These are phyloP conservation scores for Suillus hirtellus DNA, from an alignment of 768 basidiomycete genomes.

Conservation along the genomic window DNA sequence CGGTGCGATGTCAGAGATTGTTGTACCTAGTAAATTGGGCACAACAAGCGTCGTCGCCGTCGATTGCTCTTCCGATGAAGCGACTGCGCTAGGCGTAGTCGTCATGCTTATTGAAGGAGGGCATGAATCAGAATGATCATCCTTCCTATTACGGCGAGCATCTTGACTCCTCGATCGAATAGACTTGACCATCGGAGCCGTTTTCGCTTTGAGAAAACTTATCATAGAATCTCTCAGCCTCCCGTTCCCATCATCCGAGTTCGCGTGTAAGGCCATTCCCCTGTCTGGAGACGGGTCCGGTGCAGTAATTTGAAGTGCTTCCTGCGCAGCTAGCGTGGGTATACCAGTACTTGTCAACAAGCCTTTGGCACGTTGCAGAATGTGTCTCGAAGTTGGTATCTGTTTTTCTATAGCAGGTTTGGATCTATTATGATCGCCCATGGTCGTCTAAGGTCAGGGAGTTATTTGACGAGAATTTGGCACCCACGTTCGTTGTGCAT, in stretches of 20 bases:
- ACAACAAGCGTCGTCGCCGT: background rate
- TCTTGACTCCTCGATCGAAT: slow-evolving; percentile 16
- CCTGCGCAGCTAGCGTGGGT: slow-evolving; percentile 15
- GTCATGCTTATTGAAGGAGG: background rate
- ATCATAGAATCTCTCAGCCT: slow-evolving; percentile 36
- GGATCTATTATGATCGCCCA: background rate
- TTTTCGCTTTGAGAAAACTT: slow-evolving; percentile 35
- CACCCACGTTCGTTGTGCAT: background rate
- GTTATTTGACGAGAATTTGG: background rate
- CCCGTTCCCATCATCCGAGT: background rate
- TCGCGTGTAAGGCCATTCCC: background rate
- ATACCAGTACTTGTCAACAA: slow-evolving; percentile 35
- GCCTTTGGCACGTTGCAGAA: slow-evolving; percentile 40
- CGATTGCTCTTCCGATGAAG: background rate
- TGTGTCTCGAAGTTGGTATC: slow-evolving; percentile 19
- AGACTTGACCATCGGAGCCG: slow-evolving; percentile 31
- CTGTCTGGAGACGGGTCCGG: slow-evolving; percentile 17
- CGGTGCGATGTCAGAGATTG: background rate
- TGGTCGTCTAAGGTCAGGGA: background rate
- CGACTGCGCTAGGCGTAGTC: background rate
- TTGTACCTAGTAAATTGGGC: background rate
- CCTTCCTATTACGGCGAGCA: slow-evolving; percentile 27
- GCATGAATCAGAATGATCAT: background rate
- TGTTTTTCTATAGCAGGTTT: slow-evolving; percentile 1
- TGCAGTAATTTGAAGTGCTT: slow-evolving; percentile 20